Percentiles rank a stretch among this genome's conserved stretches.
phyloP scores from a whole-genome alignment of 768 basidiomycete genomes.

The Termitomyces sp. region DNA sequence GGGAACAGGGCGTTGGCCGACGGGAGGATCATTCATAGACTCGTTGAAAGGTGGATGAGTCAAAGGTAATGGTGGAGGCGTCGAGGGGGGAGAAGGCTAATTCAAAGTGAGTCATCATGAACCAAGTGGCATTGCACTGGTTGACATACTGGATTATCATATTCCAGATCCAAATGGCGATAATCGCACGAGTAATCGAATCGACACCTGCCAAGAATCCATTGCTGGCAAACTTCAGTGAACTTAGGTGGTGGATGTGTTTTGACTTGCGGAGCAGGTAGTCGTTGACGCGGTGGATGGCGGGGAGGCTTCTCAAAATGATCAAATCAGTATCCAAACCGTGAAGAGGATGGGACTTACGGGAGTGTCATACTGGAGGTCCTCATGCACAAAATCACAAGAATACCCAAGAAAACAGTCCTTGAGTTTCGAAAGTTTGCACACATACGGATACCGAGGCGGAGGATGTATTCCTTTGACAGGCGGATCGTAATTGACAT shows the following conservation, averaged over 20 bases:
- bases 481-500: slow-evolving; percentile 14
- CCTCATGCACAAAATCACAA: slow-evolving; percentile 11
- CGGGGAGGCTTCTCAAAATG: background rate
- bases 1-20: slow-evolving; percentile 16
- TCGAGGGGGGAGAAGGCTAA: background rate
- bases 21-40: slow-evolving; percentile 11
- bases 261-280: background rate
- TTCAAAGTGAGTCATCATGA: background rate
- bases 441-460: slow-evolving; percentile 6
- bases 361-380: slow-evolving; percentile 11
- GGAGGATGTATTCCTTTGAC: slow-evolving; percentile 15
- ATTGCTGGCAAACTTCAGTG: slow-evolving; percentile 22
- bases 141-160: slow-evolving; percentile 15
- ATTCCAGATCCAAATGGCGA: slow-evolving; percentile 23
- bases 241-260: slow-evolving; percentile 16
- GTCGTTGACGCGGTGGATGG: background rate
- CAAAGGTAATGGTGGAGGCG: background rate
- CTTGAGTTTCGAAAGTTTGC: background rate
- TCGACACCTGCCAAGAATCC: slow-evolving; percentile 27
- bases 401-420: slow-evolving; percentile 9
- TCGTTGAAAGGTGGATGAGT: background rate
- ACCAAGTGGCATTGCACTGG: background rate
- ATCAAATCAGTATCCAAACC: background rate
- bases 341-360: background rate
- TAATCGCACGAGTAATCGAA: slow-evolving; percentile 20